These are phyloP conservation scores for Candida piceae DNA, from an alignment of 805 yeast species.

Conservation along the genomic window DNA sequence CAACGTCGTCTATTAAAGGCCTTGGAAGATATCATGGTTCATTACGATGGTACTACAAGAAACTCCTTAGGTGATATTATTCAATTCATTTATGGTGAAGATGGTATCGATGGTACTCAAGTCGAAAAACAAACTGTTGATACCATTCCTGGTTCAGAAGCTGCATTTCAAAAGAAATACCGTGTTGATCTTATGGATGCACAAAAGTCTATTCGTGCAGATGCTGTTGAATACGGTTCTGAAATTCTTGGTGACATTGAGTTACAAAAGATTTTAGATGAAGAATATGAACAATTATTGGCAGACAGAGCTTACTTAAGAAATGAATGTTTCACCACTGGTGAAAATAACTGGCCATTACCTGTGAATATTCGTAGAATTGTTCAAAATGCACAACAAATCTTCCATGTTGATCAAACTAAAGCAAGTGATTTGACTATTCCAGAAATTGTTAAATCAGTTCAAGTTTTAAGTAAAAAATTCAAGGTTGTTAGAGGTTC, in stretches of 20 bases:
- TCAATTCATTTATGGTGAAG: slow-evolving; percentile 97
- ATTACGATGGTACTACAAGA: slow-evolving; percentile 97
- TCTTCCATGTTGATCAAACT: slow-evolving; percentile 87
- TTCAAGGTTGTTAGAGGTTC: slow-evolving; percentile 80
- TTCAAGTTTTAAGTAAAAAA: slow-evolving; percentile 60
- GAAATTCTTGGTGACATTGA: slow-evolving; percentile 88
- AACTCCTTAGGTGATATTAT: slow-evolving; percentile 95
- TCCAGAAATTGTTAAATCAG: slow-evolving; percentile 71
- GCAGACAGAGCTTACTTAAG: slow-evolving; percentile 79
- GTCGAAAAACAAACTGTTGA: slow-evolving; percentile 96
- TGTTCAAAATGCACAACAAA: slow-evolving; percentile 94
- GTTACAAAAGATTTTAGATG: slow-evolving; percentile 74
- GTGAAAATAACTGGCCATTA: slow-evolving; percentile 95
- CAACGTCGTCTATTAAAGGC: slow-evolving; percentile 98
- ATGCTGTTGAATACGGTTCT: slow-evolving; percentile 79
- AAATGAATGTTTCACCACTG: slow-evolving; percentile 76
- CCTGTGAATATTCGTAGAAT: slow-evolving; percentile 97
- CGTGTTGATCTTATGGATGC: slow-evolving; percentile 79
- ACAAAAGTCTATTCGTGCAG: slow-evolving; percentile 60
- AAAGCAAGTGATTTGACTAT: slow-evolving; percentile 88
- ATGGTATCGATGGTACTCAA: slow-evolving; percentile 97
- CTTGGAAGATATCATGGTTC: slow-evolving; percentile 94
- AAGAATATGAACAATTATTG: slow-evolving; percentile 73
- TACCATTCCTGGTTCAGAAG: slow-evolving; percentile 90
- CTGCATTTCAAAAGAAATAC: slow-evolving; percentile 75